Evolutionary conservation across 352 stramenopile genomes (phyloP), one percentile per base, ranked within the genome.

Genomic region (Globisporangium splendens): DNA sequence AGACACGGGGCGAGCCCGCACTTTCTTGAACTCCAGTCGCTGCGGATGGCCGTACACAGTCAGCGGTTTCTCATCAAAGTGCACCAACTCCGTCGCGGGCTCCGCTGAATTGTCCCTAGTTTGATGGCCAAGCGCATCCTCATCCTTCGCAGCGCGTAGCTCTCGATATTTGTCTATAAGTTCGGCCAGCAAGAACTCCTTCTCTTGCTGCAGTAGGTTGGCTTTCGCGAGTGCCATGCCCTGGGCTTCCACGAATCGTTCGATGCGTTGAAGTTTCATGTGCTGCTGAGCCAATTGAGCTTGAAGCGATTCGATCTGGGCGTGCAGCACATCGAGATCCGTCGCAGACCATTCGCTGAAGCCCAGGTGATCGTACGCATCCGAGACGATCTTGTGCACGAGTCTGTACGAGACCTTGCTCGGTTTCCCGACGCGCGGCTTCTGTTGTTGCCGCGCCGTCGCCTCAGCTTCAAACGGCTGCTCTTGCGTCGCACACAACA

Each of bases 1-100:
- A 10, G 64, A 73, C 42, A 70, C 56, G 18, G 70, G 66, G 11
- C 62, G 60, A 24, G 49, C 13, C 13, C 70, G 68, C n/a, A 59
- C 15, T 22, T 56, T 75, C 43, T 83, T 83, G 35, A 63, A 17
- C 31, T 68, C 66, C 12, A 89, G 59, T 0, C 65, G 62, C n/a
- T 84, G 77, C 12, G 73, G 57, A 14, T 76, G 54, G 8, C 79
- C 79, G 38, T 85, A 82, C 5, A 89, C 77, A 2, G 68, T 84
- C 8, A 89, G 63, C 15, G 75, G 77, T 20, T 61, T 47, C 39
- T 44, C 58, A 7, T 15, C 18, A 18, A 42, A 44, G 35, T 47
- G 33, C 12, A 38, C 20, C 42, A 46, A 21, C 24, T 21, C 14
- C 20, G n/a, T 24, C 8, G 20, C 48, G 18, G 15, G n/a, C 20